Percentiles rank a stretch among this genome's conserved stretches.
These are phyloP conservation scores for Balamuthia mandrillaris DNA, from an alignment of 208 protist genomes.

Conservation along the genomic window DNA sequence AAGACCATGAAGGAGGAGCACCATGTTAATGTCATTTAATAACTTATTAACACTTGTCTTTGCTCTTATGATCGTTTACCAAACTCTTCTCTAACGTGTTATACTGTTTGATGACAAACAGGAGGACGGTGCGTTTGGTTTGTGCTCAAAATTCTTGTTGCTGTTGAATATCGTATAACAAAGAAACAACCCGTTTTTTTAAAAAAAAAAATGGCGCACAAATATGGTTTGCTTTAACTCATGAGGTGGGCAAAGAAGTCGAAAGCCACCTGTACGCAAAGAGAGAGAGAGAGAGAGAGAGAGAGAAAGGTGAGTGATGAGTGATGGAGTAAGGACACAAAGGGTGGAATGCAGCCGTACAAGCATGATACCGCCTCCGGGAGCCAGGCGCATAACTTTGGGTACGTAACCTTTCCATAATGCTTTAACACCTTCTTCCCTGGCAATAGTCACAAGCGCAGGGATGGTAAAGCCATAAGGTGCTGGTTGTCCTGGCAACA, in stretches of 20 bases:
- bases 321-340: background rate
- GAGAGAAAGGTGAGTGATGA: background rate
- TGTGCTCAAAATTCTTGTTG: no score
- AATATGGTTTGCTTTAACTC: no score
- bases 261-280: background rate
- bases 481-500: background rate
- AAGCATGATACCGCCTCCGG: constrained; percentile 68
- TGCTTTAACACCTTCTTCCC: constrained; percentile 52
- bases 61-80: no score
- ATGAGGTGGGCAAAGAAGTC: constrained; percentile 11
- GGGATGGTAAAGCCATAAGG: constrained; percentile 62
- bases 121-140: no score
- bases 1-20: background rate
- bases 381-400: constrained; percentile 69
- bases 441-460: constrained; percentile 46
- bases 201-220: no score
- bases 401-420: constrained; percentile 73
- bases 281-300: background rate
- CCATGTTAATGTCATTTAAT: background rate
- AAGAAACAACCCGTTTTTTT: no score
- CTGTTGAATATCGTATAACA: no score
- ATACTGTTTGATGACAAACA: no score
- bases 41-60: no score
- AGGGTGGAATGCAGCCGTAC: constrained; percentile 13
- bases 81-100: no score